Conservation (phyloP, 345 rosid species). For the Geranium brycei region DNA sequence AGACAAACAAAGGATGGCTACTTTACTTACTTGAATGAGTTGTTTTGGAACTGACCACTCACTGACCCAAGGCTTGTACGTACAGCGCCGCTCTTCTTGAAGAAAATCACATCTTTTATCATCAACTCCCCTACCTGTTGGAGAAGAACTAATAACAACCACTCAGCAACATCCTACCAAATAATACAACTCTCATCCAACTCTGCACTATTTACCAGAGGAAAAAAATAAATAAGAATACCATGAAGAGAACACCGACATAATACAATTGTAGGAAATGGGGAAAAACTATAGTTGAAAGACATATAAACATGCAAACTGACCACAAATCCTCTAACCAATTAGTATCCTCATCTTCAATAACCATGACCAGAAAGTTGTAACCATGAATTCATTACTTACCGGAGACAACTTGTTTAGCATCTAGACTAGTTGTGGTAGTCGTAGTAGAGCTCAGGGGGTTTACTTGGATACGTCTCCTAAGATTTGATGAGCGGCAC, state of each 20-base stretch:
- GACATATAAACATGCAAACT: too few species aligned
- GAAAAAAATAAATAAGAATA: neutral
- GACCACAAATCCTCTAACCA: neutral
- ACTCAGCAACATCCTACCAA: neutral
- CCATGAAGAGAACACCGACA: neutral
- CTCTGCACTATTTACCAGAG: neutral
- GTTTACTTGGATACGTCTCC: constrained; percentile 10
- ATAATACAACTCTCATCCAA: neutral
- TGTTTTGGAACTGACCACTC: constrained; percentile 11
- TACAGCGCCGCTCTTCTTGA: constrained; percentile 28
- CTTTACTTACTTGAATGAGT: neutral
- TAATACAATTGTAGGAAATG: too few species aligned
- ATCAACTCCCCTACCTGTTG: constrained; percentile 14
- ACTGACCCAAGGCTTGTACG: constrained; percentile 22
- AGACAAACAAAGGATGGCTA: neutral
- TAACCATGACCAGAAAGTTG: neutral
- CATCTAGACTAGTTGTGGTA: constrained; percentile 4
- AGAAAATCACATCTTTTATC: constrained; percentile 10
- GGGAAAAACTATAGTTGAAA: too few species aligned
- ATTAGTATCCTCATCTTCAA: neutral
- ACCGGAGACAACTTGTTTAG: constrained; percentile 24
- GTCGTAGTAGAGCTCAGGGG: constrained; percentile 5
- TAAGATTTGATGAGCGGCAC: constrained; percentile 14
- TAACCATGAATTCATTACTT: constrained; percentile 10
- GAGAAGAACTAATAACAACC: constrained; percentile 5